Conservation (phyloP, 495 filamentous ascomycete species). For the Xylaria bambusicola region DNA sequence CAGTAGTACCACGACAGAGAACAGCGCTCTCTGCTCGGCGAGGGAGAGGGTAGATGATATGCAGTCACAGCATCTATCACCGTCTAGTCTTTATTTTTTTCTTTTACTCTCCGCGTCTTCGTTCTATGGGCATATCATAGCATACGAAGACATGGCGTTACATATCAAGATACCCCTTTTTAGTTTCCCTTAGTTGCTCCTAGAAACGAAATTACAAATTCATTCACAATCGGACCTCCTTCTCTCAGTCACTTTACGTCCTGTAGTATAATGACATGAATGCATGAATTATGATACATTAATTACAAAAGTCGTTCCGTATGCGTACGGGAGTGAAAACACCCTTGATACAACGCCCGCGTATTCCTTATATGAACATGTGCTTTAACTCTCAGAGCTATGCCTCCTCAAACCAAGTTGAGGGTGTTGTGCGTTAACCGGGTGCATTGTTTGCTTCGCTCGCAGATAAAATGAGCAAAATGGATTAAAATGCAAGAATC, state of each 20-base stretch:
- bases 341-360: neutral
- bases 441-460: neutral
- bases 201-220: conserved; percentile 17
- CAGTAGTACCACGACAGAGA: conserved; percentile 34
- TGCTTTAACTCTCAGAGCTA: neutral
- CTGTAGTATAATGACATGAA: conserved; percentile 17
- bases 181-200: conserved; percentile 12
- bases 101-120: neutral
- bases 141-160: neutral
- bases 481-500: conserved; percentile 8
- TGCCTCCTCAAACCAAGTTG: neutral
- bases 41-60: conserved; percentile 16
- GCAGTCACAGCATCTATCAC: neutral
- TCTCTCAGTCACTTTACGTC: too few species aligned
- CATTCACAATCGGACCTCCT: neutral
- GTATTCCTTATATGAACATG: neutral
- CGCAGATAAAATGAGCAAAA: neutral
- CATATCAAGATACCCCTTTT: conserved; percentile 22
- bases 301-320: conserved; percentile 26
- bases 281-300: conserved; percentile 34
- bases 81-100: neutral
- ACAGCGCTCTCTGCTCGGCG: conserved; percentile 23
- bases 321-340: conserved; percentile 16
- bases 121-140: neutral
- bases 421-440: neutral